Evolutionary conservation across 164 flowering plant species (phyloP).

Genomic region (Aristolochia fimbriata): DNA sequence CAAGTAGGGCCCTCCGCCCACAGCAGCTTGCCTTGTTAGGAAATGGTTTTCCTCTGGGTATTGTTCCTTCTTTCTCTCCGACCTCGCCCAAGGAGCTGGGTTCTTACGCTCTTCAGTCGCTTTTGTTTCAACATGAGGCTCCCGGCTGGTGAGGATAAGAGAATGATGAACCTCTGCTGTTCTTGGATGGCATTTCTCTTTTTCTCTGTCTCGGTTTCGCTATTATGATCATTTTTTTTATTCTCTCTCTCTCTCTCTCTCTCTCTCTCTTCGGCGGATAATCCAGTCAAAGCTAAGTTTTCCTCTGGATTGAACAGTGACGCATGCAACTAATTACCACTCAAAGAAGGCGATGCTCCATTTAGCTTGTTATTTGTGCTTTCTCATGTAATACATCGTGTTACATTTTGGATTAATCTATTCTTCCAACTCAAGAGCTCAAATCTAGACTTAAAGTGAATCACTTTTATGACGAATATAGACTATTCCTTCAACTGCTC

Average conservation of each 20-base stretch:
- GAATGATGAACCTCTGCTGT: neutral
- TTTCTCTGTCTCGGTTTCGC: neutral
- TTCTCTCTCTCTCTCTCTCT: neutral
- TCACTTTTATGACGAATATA: no score
- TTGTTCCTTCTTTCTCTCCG: slow-evolving; percentile 63
- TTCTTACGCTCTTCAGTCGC: slow-evolving; percentile 59
- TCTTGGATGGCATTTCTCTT: neutral
- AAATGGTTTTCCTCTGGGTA: slow-evolving; percentile 66
- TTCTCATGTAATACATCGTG: no score
- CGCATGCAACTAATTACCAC: no score
- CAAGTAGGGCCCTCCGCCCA: slow-evolving; percentile 43
- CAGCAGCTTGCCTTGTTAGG: slow-evolving; percentile 57
- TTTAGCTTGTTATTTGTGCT: no score
- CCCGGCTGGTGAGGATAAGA: slow-evolving; percentile 35
- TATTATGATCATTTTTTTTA: neutral
- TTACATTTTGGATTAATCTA: no score
- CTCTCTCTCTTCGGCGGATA: neutral
- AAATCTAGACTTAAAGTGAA: no score
- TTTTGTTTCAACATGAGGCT: slow-evolving; percentile 26
- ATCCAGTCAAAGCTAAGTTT: no score
- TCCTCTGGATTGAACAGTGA: no score
- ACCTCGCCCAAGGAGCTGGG: slow-evolving; percentile 45
- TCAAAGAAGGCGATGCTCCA: no score
- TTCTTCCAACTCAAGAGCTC: no score
- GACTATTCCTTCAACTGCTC: no score